Evolutionary conservation across 768 basidiomycete species (phyloP).

Genomic region (Termitomyces sp.): DNA sequence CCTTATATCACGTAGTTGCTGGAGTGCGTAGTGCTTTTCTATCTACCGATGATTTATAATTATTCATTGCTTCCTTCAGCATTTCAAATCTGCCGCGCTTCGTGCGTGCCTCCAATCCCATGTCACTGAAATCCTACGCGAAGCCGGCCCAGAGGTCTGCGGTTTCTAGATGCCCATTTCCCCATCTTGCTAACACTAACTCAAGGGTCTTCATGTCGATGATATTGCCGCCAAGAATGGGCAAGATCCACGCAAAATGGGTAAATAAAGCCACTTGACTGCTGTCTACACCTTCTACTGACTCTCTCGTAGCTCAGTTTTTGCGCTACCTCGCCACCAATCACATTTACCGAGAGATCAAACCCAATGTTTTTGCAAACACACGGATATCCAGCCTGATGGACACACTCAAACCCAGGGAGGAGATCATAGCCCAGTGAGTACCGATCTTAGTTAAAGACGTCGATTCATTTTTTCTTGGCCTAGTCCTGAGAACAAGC

Average conservation of each 20-base stretch:
- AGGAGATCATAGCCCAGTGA: neutral
- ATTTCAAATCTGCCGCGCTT: conserved; percentile 22
- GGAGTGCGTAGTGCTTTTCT: conserved; percentile 5
- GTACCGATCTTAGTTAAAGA: neutral
- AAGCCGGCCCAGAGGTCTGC: conserved; percentile 23
- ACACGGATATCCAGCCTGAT: conserved; percentile 32
- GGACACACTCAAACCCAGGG: conserved; percentile 20
- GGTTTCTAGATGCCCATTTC: neutral
- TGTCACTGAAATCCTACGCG: conserved; percentile 35
- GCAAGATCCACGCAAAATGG: conserved; percentile 29
- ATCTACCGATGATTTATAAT: neutral
- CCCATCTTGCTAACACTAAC: no score
- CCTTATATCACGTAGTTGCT: conserved; percentile 8
- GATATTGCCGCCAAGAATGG: conserved; percentile 28
- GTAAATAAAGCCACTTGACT: conserved; percentile 16
- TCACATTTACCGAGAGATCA: conserved; percentile 25
- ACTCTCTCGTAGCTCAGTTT: neutral
- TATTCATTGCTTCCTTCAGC: neutral
- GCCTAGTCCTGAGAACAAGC: conserved; percentile 8
- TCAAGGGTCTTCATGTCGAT: conserved; percentile 29
- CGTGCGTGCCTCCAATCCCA: conserved; percentile 28
- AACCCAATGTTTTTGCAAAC: conserved; percentile 31
- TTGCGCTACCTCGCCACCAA: conserved; percentile 13
- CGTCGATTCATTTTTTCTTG: neutral
- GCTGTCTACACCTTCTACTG: neutral